These are phyloP conservation scores for Ceratocystis diversiconidia DNA, from an alignment of 2,329 filamentous ascomycete genomes.

Conservation along the genomic window DNA sequence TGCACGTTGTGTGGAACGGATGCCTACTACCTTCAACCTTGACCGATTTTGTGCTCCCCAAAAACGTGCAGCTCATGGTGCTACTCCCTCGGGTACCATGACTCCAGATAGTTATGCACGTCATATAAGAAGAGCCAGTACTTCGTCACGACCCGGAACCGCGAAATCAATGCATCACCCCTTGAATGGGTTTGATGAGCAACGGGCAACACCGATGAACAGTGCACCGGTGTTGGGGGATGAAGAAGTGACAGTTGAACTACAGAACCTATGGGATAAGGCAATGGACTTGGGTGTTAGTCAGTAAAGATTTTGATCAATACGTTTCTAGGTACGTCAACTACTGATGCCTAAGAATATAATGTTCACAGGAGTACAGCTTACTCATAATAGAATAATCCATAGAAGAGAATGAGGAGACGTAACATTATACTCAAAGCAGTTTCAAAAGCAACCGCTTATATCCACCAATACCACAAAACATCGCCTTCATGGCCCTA, in stretches of 20 bases:
- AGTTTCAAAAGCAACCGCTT: not conserved
- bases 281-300: conserved; percentile 43
- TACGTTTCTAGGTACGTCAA: not conserved
- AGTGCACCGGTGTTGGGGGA: conserved; percentile 29
- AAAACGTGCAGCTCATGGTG: not conserved
- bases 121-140: conserved; percentile 9
- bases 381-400: not conserved
- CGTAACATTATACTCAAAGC: not conserved
- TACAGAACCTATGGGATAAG: conserved; percentile 50
- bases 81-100: not conserved
- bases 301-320: conserved; percentile 25
- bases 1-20: conserved; percentile 41
- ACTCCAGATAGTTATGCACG: conserved; percentile 1
- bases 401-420: not conserved
- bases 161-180: conserved; percentile 24
- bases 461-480: not conserved
- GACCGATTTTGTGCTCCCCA: not conserved
- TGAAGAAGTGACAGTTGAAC: conserved; percentile 35
- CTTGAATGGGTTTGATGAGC: conserved; percentile 16
- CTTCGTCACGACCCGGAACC: conserved; percentile 29
- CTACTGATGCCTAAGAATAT: not conserved
- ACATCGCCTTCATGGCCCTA: not conserved
- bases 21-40: conserved; percentile 21
- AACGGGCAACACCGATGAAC: not conserved
- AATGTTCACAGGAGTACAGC: not conserved